phyloP scores from a whole-genome alignment of 1,139 yeast genomes.

The Pichia sp. region DNA sequence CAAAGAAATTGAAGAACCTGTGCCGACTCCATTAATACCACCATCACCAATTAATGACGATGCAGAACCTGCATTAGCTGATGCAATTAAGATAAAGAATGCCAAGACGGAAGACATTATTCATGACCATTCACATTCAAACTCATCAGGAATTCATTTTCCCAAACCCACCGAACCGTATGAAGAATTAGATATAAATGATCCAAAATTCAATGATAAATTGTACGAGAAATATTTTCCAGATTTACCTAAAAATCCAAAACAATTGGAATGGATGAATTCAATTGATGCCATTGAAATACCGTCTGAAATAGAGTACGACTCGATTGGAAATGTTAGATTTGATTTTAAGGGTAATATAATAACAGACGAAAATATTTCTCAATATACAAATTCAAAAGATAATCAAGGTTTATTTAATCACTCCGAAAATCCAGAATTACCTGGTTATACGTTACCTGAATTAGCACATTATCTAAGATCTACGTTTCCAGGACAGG shows the following conservation, averaged over 20 bases:
- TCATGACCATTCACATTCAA: neutral
- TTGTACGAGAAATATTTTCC: conserved; percentile 85
- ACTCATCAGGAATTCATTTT: conserved; percentile 46
- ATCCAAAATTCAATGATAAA: conserved; percentile 71
- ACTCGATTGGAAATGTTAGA: conserved; percentile 62
- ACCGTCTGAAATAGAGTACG: conserved; percentile 39
- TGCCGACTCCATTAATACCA: neutral
- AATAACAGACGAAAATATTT: conserved; percentile 40
- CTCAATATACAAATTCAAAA: conserved; percentile 25
- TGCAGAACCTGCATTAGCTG: neutral
- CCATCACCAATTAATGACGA: neutral
- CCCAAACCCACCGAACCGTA: conserved; percentile 39
- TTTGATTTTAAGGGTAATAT: conserved; percentile 85
- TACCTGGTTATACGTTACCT: conserved; percentile 85
- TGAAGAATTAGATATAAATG: conserved; percentile 49
- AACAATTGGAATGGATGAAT: conserved; percentile 87
- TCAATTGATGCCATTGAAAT: conserved; percentile 40
- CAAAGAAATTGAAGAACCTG: conserved; percentile 24
- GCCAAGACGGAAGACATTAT: neutral
- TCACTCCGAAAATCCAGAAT: conserved; percentile 79
- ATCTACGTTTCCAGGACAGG: conserved; percentile 76
- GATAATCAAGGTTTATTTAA: conserved; percentile 76
- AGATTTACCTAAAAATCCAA: conserved; percentile 75
- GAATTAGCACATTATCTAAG: conserved; percentile 78
- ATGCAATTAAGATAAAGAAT: neutral